These are phyloP conservation scores for Marasmius oreades DNA, from an alignment of 1,284 basidiomycete species.

Conservation along the genomic window DNA sequence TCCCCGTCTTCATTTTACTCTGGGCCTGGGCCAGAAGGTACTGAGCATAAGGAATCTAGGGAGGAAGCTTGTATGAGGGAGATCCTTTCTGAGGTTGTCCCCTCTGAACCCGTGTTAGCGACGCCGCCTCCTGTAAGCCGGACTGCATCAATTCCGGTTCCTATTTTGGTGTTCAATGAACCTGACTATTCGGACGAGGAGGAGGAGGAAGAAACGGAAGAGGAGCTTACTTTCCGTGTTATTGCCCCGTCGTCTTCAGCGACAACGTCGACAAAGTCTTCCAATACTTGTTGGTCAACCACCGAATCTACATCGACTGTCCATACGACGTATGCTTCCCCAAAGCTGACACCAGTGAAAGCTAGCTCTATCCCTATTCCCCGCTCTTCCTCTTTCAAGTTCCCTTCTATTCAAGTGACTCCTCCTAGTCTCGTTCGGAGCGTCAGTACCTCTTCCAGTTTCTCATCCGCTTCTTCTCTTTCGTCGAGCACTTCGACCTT, in stretches of 20 bases:
- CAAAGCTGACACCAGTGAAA: background rate
- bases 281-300: background rate
- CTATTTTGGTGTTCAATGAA: conserved; percentile 5
- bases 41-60: conserved; percentile 7
- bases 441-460: conserved; percentile 16
- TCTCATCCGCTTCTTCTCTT: conserved; percentile 46
- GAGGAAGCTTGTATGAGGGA: conserved; percentile 21
- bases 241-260: no score
- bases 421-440: conserved; percentile 21
- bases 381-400: conserved; percentile 8
- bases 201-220: conserved; percentile 6
- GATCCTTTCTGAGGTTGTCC: background rate
- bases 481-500: conserved; percentile 37
- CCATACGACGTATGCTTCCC: conserved; percentile 23
- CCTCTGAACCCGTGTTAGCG: background rate
- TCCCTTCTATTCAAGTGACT: conserved; percentile 10
- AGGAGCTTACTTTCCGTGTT: background rate
- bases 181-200: conserved; percentile 1
- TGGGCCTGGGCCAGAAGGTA: background rate
- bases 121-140: background rate
- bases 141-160: conserved; percentile 8
- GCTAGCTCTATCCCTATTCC: background rate
- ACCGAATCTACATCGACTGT: conserved; percentile 21
- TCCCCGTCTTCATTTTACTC: background rate
- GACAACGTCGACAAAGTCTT: background rate